Base-by-base conservation (phyloP, 441 rosid genomes). In the Populus hybrid region DNA sequence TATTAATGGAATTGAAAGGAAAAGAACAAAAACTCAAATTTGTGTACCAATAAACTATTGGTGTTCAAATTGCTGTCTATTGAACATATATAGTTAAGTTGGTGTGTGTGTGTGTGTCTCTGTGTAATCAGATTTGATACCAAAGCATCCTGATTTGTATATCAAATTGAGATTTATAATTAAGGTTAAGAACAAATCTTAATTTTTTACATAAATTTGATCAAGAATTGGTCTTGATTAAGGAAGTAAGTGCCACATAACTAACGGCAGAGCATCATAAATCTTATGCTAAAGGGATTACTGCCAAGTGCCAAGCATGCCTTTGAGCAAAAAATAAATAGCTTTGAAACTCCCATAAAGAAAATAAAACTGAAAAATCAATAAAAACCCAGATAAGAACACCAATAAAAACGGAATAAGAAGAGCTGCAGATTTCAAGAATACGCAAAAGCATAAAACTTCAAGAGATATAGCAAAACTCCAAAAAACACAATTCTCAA, bases 301-400 rank as follows among this genome's bases (percentile, higher is more conserved):
- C 23, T 21, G 21, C 28, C 66, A 61, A 61, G 66, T 61, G 21
- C 28, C 66, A 61, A 61, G 66, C 26, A 2, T 61, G 28, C 12
- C 66, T 61, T 61, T 61, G 66, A 61, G 66, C 28, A 23, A 10
- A n/a, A 63, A 70, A 20, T 10, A 1, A 46, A 80, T 26, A 69
- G 35, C 72, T 23, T 57, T 30, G 69, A 35, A 78, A 67, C 46
- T 67, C 77, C 78, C 8, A 65, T 59, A 76, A 82, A 36, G 76
- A 61, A 65, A 74, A 23, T 42, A 73, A 76, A 70, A 74, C 71
- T 32, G 82, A 79, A 76, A 73, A 79, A 21, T 20, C 14, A 65
- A 66, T 38, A 61, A 67, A 8, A 67, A 30, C 38, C 38, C 70
- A 67, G 70, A 67, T 67, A 67, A 30, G 70, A 67, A 67, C 40